These are phyloP conservation scores for Inosperma sp. DNA, from an alignment of 768 basidiomycete species.

Conservation along the genomic window DNA sequence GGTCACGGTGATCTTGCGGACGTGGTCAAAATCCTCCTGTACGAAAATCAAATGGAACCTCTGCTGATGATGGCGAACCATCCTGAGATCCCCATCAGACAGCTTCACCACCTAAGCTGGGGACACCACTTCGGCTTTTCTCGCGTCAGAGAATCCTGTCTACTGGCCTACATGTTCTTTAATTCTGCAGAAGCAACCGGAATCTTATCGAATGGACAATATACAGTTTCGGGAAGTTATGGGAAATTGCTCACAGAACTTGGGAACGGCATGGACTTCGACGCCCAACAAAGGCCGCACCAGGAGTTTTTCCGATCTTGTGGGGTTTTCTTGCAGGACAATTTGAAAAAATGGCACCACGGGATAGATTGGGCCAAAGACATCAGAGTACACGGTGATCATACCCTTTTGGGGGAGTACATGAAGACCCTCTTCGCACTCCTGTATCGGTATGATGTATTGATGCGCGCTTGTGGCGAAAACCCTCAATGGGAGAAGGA, in stretches of 20 bases:
- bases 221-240: slow-evolving; percentile 23
- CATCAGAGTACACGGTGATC: slow-evolving; percentile 20
- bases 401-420: slow-evolving; percentile 27
- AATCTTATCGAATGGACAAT: slow-evolving; percentile 24
- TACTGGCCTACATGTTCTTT: slow-evolving; percentile 34
- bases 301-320: slow-evolving; percentile 21
- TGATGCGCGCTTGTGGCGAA: slow-evolving; percentile 33
- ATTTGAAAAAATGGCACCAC: background rate
- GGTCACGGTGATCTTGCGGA: slow-evolving; percentile 29
- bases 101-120: slow-evolving; percentile 26
- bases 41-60: slow-evolving; percentile 28
- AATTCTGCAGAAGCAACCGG: slow-evolving; percentile 32
- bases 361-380: background rate
- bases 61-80: slow-evolving; percentile 37
- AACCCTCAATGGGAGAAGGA: slow-evolving; percentile 29
- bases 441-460: slow-evolving; percentile 36
- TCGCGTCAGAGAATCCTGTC: slow-evolving; percentile 26
- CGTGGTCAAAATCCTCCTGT: slow-evolving; percentile 33
- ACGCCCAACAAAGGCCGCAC: slow-evolving; percentile 32
- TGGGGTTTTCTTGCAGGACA: background rate
- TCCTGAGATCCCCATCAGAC: slow-evolving; percentile 27
- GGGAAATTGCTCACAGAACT: slow-evolving; percentile 14
- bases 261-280: slow-evolving; percentile 22
- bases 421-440: slow-evolving; percentile 33
- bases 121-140: slow-evolving; percentile 33